These are phyloP conservation scores for Geranomyces michiganensis DNA, from an alignment of 192 early-diverging fungal genomes.

Conservation along the genomic window DNA sequence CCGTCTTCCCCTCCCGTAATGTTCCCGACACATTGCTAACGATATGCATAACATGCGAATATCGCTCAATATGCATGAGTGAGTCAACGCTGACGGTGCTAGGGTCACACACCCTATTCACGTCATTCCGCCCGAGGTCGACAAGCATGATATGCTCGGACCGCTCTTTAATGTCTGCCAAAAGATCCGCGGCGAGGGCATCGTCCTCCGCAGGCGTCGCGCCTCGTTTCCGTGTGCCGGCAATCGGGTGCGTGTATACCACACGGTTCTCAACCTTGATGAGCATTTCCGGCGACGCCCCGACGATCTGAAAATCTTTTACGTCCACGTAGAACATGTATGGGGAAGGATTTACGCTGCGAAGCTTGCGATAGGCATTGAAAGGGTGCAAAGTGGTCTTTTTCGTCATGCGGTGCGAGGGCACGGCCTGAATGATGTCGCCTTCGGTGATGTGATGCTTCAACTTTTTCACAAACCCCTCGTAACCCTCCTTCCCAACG, in stretches of 20 bases:
- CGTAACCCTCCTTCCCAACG: conserved; percentile 89
- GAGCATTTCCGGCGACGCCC: conserved; percentile 98
- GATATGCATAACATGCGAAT: conserved; percentile 99
- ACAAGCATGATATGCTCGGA: conserved; percentile 99
- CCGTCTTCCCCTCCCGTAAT: conserved; percentile 85
- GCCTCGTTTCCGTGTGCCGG: conserved; percentile 93
- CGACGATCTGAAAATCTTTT: conserved; percentile 91
- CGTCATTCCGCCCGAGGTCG: conserved; percentile 97
- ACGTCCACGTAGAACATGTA: conserved; percentile 99
- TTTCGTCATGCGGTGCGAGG: conserved; percentile 86
- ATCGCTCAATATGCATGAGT: conserved; percentile 96
- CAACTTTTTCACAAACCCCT: conserved; percentile 80
- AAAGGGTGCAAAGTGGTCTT: conserved; percentile 92
- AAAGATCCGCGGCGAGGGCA: conserved; percentile 83
- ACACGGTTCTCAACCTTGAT: conserved; percentile 84
- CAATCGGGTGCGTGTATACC: conserved; percentile 95
- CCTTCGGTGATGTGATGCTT: conserved; percentile 93
- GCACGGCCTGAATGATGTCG: conserved; percentile 98
- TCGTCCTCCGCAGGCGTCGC: conserved; percentile 84
- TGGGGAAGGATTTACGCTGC: conserved; percentile 96
- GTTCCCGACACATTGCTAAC: conserved; percentile 94
- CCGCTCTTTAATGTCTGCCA: conserved; percentile 93
- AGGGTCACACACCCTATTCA: conserved; percentile 95
- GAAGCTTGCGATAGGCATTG: conserved; percentile 95
- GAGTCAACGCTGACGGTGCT: conserved; percentile 91